A percentile compares a stretch with the other conserved stretches of the same genome.
Conservation (phyloP, 352 stramenopile genomes). For the Pelagophyceae sp. region DNA sequence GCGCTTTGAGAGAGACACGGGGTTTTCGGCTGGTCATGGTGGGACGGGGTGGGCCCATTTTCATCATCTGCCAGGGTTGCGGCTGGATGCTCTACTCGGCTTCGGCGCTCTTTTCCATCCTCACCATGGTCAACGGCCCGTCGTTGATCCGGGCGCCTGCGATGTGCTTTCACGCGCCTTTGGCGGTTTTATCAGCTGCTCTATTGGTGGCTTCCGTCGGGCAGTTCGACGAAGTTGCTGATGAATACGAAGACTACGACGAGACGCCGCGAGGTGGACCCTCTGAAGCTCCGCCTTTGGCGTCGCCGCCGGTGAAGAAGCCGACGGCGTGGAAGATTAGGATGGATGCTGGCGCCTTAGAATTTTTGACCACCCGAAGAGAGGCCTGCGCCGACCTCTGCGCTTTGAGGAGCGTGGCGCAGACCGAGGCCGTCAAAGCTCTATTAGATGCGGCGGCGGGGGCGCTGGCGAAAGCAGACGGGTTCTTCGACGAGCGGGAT, state of each 20-base stretch:
- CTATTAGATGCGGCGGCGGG: background rate
- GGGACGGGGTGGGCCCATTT: background rate
- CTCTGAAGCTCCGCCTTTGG: too few species aligned
- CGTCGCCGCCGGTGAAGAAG: too few species aligned
- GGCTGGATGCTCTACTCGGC: slow-evolving; percentile 12
- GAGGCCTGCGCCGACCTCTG: background rate
- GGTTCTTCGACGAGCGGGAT: background rate
- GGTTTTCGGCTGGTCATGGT: slow-evolving; percentile 7
- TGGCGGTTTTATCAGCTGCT: slow-evolving; percentile 4
- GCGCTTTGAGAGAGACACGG: background rate
- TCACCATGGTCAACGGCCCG: background rate
- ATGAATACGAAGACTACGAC: background rate
- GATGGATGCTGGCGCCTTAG: too few species aligned
- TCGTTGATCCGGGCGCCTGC: background rate
- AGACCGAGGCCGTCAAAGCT: background rate
- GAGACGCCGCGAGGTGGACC: too few species aligned
- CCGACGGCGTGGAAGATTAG: too few species aligned
- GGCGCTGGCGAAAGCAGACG: background rate
- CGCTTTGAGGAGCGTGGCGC: background rate
- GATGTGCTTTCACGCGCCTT: background rate
- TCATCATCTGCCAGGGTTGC: slow-evolving; percentile 16
- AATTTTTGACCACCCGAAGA: too few species aligned
- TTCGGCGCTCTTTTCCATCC: background rate
- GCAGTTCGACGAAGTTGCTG: background rate
- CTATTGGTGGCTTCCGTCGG: background rate